Percentiles rank a stretch among this genome's conserved stretches.
phyloP scores from a whole-genome alignment of 2,329 filamentous ascomycete species.

The Rhinocladiella similis region DNA sequence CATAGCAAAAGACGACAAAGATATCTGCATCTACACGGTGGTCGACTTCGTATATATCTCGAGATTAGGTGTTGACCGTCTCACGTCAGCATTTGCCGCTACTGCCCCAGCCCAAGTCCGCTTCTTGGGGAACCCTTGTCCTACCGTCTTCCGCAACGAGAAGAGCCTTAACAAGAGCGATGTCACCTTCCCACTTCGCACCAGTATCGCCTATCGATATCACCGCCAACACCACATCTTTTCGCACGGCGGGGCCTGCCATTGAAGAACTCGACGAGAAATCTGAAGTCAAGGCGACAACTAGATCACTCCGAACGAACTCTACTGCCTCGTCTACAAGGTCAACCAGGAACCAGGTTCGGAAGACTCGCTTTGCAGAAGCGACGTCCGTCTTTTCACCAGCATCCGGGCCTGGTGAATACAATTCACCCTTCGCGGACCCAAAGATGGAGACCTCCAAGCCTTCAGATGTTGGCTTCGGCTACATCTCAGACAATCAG shows the following conservation, averaged over 20 bases:
- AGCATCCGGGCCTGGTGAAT: slow-evolving; percentile 49
- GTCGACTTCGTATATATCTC: slow-evolving; percentile 7
- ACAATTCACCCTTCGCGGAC: slow-evolving; percentile 53
- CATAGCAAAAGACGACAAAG: slow-evolving; percentile 10
- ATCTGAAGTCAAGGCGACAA: slow-evolving; percentile 20
- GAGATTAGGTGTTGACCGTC: slow-evolving; percentile 9
- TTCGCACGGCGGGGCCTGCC: slow-evolving; percentile 33
- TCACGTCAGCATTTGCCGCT: slow-evolving; percentile 22
- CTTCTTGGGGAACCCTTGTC: slow-evolving; percentile 15
- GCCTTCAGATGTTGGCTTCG: slow-evolving; percentile 86
- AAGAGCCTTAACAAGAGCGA: slow-evolving; percentile 21
- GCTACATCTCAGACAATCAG: slow-evolving; percentile 71
- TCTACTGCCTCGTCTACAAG: slow-evolving; percentile 33
- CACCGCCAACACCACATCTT: slow-evolving; percentile 33
- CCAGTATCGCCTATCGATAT: slow-evolving; percentile 43
- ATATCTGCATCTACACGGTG: background rate
- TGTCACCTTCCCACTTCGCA: slow-evolving; percentile 31
- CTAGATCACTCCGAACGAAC: slow-evolving; percentile 25
- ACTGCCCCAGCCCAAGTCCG: background rate
- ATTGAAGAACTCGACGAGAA: slow-evolving; percentile 31
- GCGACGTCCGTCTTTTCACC: slow-evolving; percentile 65
- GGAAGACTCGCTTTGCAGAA: slow-evolving; percentile 64
- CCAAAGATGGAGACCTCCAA: slow-evolving; percentile 45
- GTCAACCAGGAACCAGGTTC: slow-evolving; percentile 51
- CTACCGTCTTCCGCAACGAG: slow-evolving; percentile 6